Conservation (phyloP, 495 filamentous ascomycete genomes). For the Staphylotrichum longicolle region DNA sequence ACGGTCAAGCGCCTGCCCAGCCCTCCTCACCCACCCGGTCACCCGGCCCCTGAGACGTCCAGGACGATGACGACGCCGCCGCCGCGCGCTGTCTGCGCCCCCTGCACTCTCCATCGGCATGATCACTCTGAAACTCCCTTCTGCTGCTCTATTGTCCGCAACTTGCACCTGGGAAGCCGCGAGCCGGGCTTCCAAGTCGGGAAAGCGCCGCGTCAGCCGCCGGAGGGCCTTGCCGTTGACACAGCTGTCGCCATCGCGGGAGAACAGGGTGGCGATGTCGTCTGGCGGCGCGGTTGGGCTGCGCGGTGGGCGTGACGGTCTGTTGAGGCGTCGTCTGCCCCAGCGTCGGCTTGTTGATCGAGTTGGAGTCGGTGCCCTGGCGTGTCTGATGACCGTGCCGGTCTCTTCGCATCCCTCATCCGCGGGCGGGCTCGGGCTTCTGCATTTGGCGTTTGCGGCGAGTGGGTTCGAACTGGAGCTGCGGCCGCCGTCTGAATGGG, state of each 20-base stretch:
- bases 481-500: not conserved
- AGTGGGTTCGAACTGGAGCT: not conserved
- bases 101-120: too few relatives aligned
- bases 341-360: not conserved
- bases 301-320: not conserved
- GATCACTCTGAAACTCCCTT: not conserved
- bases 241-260: slow-evolving; percentile 4
- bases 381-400: slow-evolving; percentile 6
- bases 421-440: not conserved
- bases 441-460: not conserved
- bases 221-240: slow-evolving; percentile 20
- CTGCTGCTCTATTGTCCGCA: slow-evolving; percentile 2
- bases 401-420: slow-evolving; percentile 3
- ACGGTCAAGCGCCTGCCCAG: slow-evolving; percentile 20
- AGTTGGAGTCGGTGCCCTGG: not conserved
- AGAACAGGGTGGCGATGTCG: slow-evolving; percentile 18
- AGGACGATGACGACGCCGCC: not conserved
- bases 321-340: not conserved
- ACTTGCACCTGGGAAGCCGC: slow-evolving; percentile 19
- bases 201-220: slow-evolving; percentile 27
- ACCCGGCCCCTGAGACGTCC: slow-evolving; percentile 27
- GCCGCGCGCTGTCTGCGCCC: too few relatives aligned
- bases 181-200: slow-evolving; percentile 25
- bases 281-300: not conserved
- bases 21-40: slow-evolving; percentile 27